Conservation (phyloP, 352 stramenopile genomes). For the Chrysophaeum taylorii region DNA sequence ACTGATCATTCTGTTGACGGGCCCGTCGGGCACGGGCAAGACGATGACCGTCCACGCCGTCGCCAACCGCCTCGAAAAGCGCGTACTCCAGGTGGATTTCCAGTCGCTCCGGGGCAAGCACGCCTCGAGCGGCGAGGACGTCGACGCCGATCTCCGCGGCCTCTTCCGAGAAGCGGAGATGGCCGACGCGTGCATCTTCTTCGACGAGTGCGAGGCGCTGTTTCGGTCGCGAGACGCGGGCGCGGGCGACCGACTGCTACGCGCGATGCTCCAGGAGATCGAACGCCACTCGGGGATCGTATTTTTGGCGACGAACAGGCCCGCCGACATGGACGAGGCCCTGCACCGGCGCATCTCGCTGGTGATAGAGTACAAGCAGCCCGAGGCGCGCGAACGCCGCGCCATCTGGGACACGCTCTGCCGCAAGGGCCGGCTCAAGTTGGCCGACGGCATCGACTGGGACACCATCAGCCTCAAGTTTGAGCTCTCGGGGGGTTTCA, state of each 20-base stretch:
- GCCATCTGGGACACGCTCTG: slow-evolving; percentile 60
- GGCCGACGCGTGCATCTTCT: slow-evolving; percentile 73
- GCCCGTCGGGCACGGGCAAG: slow-evolving; percentile 69
- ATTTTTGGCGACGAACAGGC: slow-evolving; percentile 70
- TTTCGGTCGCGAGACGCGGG: slow-evolving; percentile 59
- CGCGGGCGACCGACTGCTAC: slow-evolving; percentile 57
- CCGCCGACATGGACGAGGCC: slow-evolving; percentile 69
- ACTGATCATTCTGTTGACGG: slow-evolving; percentile 62
- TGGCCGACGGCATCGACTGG: slow-evolving; percentile 59
- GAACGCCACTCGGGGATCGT: slow-evolving; percentile 71
- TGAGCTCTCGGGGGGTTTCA: slow-evolving; percentile 71
- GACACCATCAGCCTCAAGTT: slow-evolving; percentile 68
- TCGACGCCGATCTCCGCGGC: slow-evolving; percentile 60
- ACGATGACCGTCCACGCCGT: slow-evolving; percentile 77
- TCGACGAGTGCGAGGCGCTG: slow-evolving; percentile 73
- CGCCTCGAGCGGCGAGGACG: slow-evolving; percentile 10
- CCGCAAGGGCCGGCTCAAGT: slow-evolving; percentile 32
- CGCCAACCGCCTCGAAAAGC: slow-evolving; percentile 64
- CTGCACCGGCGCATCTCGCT: slow-evolving; percentile 75
- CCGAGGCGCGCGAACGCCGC: slow-evolving; percentile 60
- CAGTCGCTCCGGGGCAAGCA: slow-evolving; percentile 63
- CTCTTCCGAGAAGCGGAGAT: slow-evolving; percentile 71
- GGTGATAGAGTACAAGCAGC: slow-evolving; percentile 70
- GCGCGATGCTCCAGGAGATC: slow-evolving; percentile 69
- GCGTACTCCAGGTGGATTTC: slow-evolving; percentile 71